Evolutionary conservation across 2,329 filamentous ascomycete genomes (phyloP).

Genomic region (Diaporthe nobilis): DNA sequence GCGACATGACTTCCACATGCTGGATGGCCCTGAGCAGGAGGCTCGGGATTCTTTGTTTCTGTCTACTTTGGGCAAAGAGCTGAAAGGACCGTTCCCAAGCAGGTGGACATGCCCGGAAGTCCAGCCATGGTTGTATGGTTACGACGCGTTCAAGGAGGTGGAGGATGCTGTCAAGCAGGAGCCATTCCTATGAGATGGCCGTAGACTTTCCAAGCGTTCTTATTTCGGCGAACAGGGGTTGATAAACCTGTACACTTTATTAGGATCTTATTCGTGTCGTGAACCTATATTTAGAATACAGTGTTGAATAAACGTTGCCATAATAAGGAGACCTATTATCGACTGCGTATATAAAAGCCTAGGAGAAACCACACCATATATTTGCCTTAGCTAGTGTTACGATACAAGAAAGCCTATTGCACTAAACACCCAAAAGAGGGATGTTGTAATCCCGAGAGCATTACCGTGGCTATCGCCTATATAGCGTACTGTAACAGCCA

Average conservation of each 20-base stretch:
- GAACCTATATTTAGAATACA: neutral
- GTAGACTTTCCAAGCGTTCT: neutral
- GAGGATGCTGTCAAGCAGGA: slow-evolving; percentile 51
- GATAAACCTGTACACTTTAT: neutral
- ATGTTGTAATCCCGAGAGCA: no score
- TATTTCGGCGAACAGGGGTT: neutral
- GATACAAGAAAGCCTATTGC: no score
- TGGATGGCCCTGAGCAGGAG: slow-evolving; percentile 69
- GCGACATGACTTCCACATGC: slow-evolving; percentile 67
- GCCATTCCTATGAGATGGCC: slow-evolving; percentile 29
- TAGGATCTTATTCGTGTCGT: no score
- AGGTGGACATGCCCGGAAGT: slow-evolving; percentile 74
- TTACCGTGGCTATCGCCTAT: no score
- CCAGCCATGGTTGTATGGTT: slow-evolving; percentile 76
- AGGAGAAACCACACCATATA: no score
- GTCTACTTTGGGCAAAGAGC: slow-evolving; percentile 64
- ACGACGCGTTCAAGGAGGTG: slow-evolving; percentile 71
- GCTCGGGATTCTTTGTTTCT: slow-evolving; percentile 70
- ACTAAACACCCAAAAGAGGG: no score
- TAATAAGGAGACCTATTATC: rapidly evolving
- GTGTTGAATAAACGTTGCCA: no score
- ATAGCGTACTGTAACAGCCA: no score
- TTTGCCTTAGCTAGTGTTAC: no score
- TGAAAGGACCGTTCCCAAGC: slow-evolving; percentile 69
- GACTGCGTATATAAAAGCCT: neutral